Evolutionary conservation across 306 rosid species (phyloP).

Genomic region (Prunus salicina): DNA sequence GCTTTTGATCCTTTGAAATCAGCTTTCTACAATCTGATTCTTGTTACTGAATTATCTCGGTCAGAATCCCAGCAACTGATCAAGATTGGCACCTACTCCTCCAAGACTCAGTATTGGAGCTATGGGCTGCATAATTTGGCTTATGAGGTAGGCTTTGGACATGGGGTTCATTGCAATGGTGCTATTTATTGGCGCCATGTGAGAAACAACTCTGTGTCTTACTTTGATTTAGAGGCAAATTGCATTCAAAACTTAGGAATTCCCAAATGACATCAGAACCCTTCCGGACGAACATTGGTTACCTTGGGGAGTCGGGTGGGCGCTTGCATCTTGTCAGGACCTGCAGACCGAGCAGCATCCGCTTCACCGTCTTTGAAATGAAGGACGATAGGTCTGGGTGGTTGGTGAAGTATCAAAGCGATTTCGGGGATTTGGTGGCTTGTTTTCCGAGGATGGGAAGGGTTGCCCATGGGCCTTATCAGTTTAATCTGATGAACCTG

Average conservation of each 20-base stretch:
- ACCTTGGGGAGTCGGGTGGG: not conserved
- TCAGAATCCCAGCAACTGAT: not conserved
- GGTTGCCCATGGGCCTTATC: not conserved
- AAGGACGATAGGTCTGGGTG: not conserved
- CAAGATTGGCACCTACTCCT: slow-evolving; percentile 22
- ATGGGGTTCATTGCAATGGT: slow-evolving; percentile 30
- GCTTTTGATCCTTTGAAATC: slow-evolving; percentile 31
- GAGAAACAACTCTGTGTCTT: not conserved
- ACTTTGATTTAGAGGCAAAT: slow-evolving; percentile 11
- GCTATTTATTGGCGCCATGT: slow-evolving; percentile 24
- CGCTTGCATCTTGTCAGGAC: not conserved
- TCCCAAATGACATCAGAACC: not conserved
- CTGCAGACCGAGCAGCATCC: not conserved
- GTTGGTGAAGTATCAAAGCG: slow-evolving; percentile 5
- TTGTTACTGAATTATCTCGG: not conserved
- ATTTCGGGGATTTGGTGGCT: not conserved
- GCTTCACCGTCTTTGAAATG: slow-evolving; percentile 8
- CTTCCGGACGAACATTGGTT: not conserved
- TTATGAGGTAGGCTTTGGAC: not conserved
- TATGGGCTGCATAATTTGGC: slow-evolving; percentile 3
- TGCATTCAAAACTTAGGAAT: slow-evolving; percentile 3
- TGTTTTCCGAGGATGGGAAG: slow-evolving; percentile 1
- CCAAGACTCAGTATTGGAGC: slow-evolving; percentile 24
- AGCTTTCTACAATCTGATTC: slow-evolving; percentile 24
- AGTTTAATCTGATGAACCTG: not conserved